Evolutionary conservation across 2,329 filamentous ascomycete species (phyloP), one percentile per base, ranked within the genome.

Genomic region (Sporothrix schenckii): DNA sequence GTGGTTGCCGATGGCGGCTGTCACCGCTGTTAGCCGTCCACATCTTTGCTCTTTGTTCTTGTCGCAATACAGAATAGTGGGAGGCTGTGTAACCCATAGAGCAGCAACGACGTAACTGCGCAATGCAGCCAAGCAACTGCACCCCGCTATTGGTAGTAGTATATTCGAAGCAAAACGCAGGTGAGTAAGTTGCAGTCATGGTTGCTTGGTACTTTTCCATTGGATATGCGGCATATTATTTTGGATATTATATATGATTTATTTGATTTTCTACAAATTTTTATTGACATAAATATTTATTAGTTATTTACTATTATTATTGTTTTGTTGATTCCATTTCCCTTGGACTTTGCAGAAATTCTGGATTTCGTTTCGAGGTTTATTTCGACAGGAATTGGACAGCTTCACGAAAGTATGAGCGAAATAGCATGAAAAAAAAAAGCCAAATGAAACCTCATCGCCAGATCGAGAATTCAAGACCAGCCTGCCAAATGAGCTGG

Each of bases 51-150:
- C 14, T 61, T 50, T 52, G 39, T 52, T 52, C 24, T 39, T 16
- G 30, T 2, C n/a, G 30, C 34, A 52, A 52, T 4, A 34, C 14
- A 44, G 27, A 50, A 66, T 39, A 16, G 49, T 2, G 27, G 24
- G 65, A 66, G 65, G 65, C 50, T 54, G 65, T 67, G 65, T 56
- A 44, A 67, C 65, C 65, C 50, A 54, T 14, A 54, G 50, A 47
- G 34, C 65, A 53, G 16, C 65, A 54, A 54, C 27, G 27, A 39
- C 24, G 16, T 50, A 54, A 54, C 27, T 27, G 58, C 24, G 47
- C 44, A 24, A 50, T 66, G 63, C 63, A 66, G 63, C 63, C 63
- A 66, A 66, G 63, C 16, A 39, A 47, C 30, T 19, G 54, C 14
- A 24, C 5, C 39, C 19, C n/a, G 3, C 11, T 24, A 41, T 16